phyloP scores from a whole-genome alignment of 139 green algal species.

The Raphidocelis subcapitata region DNA sequence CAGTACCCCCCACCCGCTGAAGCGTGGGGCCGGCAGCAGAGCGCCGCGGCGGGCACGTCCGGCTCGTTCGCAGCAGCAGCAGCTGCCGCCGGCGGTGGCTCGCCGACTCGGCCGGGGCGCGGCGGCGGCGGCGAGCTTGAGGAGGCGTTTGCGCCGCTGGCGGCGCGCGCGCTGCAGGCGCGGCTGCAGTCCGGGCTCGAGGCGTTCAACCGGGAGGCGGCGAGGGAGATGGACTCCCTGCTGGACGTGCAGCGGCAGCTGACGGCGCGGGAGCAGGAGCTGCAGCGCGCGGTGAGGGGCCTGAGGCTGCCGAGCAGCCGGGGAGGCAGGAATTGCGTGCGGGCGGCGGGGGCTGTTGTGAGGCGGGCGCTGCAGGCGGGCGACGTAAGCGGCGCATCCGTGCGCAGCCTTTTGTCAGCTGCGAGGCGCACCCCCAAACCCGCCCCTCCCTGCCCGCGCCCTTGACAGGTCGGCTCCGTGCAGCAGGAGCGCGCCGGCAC shows the following conservation, averaged over 20 bases:
- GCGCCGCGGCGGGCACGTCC: no score
- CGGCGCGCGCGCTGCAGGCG: conserved; percentile 26
- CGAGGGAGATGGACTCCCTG: conserved; percentile 44
- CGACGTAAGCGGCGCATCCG: no score
- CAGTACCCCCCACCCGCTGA: background rate
- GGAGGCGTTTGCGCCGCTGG: conserved; percentile 36
- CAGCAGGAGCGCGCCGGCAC: conserved; percentile 63
- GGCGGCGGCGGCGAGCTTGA: background rate
- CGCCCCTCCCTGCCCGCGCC: no score
- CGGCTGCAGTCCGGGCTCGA: conserved; percentile 42
- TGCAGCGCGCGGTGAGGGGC: conserved; percentile 38
- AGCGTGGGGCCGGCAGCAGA: no score
- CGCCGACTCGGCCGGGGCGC: background rate
- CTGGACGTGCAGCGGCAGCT: conserved; percentile 54
- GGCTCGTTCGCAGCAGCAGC: background rate
- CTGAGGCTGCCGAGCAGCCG: no score
- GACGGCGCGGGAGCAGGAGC: conserved; percentile 28
- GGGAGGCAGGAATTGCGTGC: no score
- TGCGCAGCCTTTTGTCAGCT: no score
- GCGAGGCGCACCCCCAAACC: no score
- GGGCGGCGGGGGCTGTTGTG: no score
- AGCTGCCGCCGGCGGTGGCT: no score
- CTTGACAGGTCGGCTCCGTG: conserved; percentile 36
- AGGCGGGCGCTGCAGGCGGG: no score
- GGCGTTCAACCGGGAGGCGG: conserved; percentile 24